Evolutionary conservation across 2,329 filamentous ascomycete species (phyloP).

Genomic region (Zasmidium citrigriseum): DNA sequence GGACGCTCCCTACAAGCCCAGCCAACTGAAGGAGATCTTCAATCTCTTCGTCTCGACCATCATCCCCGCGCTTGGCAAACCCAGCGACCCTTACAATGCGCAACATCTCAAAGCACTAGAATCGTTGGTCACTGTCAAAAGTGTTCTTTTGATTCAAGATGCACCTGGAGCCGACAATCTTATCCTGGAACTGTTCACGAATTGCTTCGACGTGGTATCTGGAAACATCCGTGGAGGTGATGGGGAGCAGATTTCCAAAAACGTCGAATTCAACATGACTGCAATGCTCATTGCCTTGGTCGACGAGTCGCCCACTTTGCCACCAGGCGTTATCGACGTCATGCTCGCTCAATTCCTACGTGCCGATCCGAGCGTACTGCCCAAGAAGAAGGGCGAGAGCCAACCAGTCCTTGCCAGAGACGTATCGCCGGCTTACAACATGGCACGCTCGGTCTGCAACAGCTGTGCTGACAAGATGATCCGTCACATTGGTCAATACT

Average conservation of each 20-base stretch:
- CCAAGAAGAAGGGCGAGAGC: conserved; percentile 46
- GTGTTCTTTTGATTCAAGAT: conserved; percentile 87
- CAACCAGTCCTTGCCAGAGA: conserved; percentile 62
- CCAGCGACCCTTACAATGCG: conserved; percentile 84
- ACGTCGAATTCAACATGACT: conserved; percentile 90
- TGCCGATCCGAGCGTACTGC: conserved; percentile 67
- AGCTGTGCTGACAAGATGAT: conserved; percentile 91
- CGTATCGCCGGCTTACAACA: conserved; percentile 89
- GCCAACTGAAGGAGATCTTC: conserved; percentile 96
- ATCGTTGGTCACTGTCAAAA: conserved; percentile 90
- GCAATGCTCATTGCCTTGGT: conserved; percentile 81
- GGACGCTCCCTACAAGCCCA: conserved; percentile 87
- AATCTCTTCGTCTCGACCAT: conserved; percentile 81
- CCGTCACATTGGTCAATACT: conserved; percentile 91
- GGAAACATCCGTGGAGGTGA: conserved; percentile 71
- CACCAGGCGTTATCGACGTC: conserved; percentile 81
- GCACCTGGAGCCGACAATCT: conserved; percentile 79
- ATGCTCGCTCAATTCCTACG: conserved; percentile 95
- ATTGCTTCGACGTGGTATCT: conserved; percentile 89
- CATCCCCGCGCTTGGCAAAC: conserved; percentile 81
- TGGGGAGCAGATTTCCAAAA: conserved; percentile 84
- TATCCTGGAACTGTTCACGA: conserved; percentile 78
- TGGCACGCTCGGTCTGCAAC: conserved; percentile 94
- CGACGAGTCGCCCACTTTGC: conserved; percentile 78
- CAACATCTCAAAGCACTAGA: conserved; percentile 90